Percentiles rank a stretch among this genome's conserved stretches.
Conservation (phyloP, 257 asterid species). For the Phtheirospermum japonicum region DNA sequence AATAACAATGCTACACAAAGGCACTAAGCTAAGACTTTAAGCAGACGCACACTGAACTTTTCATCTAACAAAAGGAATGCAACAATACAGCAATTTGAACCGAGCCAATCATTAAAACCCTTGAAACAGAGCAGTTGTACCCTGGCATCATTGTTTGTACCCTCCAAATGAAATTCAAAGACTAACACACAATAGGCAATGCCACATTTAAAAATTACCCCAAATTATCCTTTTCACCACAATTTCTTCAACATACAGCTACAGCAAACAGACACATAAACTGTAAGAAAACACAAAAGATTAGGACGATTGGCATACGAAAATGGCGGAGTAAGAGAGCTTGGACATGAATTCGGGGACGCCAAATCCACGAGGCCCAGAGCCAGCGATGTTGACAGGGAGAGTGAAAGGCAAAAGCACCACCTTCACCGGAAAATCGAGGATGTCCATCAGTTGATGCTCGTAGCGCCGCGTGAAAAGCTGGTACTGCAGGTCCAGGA, state of each 20-base stretch:
- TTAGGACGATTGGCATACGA: slow-evolving; percentile 43
- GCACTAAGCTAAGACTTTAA: too few species aligned
- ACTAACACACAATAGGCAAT: background rate
- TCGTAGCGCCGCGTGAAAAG: slow-evolving; percentile 59
- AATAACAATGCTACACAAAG: too few species aligned
- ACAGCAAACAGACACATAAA: slow-evolving; percentile 4
- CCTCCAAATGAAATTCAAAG: too few species aligned
- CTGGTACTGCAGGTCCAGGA: slow-evolving; percentile 58
- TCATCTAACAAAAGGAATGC: too few species aligned
- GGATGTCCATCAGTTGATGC: slow-evolving; percentile 54
- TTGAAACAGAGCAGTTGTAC: too few species aligned
- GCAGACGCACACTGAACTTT: too few species aligned
- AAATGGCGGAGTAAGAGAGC: slow-evolving; percentile 82
- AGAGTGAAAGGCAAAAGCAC: slow-evolving; percentile 81
- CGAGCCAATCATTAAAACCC: too few species aligned
- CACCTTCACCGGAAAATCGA: slow-evolving; percentile 76
- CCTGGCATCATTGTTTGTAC: too few species aligned
- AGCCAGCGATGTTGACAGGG: slow-evolving; percentile 86
- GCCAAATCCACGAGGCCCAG: slow-evolving; percentile 98
- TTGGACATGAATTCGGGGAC: slow-evolving; percentile 85
- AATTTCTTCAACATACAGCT: background rate
- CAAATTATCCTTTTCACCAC: background rate
- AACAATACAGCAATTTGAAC: too few species aligned
- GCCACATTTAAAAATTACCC: background rate
- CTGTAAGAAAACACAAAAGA: background rate